Percentiles rank a stretch among this genome's conserved stretches.
phyloP scores from a whole-genome alignment of 2,329 filamentous ascomycete species.

The Aureobasidium sp. region DNA sequence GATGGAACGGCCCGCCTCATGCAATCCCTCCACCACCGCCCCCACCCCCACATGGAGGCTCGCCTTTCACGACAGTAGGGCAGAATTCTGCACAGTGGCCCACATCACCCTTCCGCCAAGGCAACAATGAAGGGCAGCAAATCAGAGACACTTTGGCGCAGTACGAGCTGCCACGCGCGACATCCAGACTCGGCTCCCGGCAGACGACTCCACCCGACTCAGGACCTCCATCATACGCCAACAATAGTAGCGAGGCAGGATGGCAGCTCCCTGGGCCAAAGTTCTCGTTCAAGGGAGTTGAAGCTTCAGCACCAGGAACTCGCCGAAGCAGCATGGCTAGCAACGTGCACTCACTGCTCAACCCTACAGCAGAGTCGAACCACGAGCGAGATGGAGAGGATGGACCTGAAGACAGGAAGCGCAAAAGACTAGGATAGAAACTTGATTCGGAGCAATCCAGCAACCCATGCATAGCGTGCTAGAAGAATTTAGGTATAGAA shows the following conservation, averaged over 20 bases:
- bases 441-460: not conserved
- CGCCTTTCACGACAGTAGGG: constrained; percentile 55
- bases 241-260: constrained; percentile 43
- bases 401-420: constrained; percentile 50
- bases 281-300: constrained; percentile 40
- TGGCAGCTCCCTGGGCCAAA: constrained; percentile 47
- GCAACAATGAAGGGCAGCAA: constrained; percentile 48
- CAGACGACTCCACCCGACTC: constrained; percentile 40
- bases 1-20: constrained; percentile 62
- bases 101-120: constrained; percentile 50
- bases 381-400: constrained; percentile 55
- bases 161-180: constrained; percentile 54
- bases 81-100: constrained; percentile 56
- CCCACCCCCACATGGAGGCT: constrained; percentile 39
- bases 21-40: constrained; percentile 21
- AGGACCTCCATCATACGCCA: constrained; percentile 33
- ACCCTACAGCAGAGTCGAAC: constrained; percentile 54
- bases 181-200: constrained; percentile 37
- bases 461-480: not conserved
- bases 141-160: constrained; percentile 53
- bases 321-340: constrained; percentile 63
- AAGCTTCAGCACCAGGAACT: constrained; percentile 52
- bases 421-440: constrained; percentile 45
- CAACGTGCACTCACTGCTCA: constrained; percentile 57
- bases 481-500: not conserved